A percentile compares a stretch with the other conserved stretches of the same genome.
Evolutionary conservation across 129 eudicot species (phyloP).

Genomic region (Artemisia argyi): DNA sequence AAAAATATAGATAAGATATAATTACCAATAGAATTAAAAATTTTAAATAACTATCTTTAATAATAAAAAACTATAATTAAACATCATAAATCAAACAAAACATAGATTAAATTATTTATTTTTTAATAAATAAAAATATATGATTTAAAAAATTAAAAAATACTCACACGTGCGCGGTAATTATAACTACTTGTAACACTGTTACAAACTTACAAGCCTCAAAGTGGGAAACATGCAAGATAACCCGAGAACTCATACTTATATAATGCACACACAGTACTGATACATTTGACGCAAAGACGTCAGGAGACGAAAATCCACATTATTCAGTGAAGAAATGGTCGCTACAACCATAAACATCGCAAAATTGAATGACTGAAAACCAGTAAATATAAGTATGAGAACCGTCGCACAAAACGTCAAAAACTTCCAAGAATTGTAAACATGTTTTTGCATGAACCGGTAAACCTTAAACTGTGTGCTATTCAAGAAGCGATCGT

Average conservation of each 20-base stretch:
- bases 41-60: no score
- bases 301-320: neutral
- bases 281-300: neutral
- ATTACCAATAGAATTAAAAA: no score
- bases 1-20: no score
- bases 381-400: neutral
- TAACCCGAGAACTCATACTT: neutral
- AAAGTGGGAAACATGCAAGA: neutral
- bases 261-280: neutral
- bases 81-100: no score
- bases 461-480: neutral
- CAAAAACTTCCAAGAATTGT: slow-evolving; percentile 14
- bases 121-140: no score
- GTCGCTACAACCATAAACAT: slow-evolving; percentile 4
- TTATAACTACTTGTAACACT: no score
- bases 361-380: slow-evolving; percentile 1
- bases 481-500: neutral
- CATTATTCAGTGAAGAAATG: neutral
- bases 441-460: slow-evolving; percentile 2
- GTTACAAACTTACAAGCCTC: no score
- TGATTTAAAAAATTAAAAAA: no score
- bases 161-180: no score
- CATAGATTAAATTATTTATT: no score
- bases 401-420: neutral
- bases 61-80: no score